Conservation (phyloP, 78 protist genomes). For the Isochrysis galbana region DNA sequence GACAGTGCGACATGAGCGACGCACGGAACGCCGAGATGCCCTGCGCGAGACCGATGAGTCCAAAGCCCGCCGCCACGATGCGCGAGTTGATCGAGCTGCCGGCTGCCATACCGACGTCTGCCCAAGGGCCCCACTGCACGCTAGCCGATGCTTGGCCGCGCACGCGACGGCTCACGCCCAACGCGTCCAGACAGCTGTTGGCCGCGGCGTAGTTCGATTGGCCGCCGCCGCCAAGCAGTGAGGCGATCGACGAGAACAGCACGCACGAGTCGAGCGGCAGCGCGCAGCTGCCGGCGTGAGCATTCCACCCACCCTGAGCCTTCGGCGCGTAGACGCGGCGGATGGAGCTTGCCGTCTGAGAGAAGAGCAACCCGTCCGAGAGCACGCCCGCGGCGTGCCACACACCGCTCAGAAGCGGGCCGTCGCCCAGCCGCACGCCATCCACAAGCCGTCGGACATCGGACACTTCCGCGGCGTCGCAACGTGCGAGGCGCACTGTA, state of each 20-base stretch:
- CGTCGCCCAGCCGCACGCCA: not conserved
- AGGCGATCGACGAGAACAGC: slow-evolving; percentile 45
- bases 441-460: not conserved
- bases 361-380: not conserved
- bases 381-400: slow-evolving; percentile 51
- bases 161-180: slow-evolving; percentile 31
- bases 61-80: no score
- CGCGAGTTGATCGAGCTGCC: no score
- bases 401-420: slow-evolving; percentile 34
- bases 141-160: slow-evolving; percentile 43
- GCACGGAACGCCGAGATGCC: not conserved
- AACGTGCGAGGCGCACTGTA: not conserved
- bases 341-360: not conserved
- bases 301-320: not conserved
- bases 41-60: not conserved
- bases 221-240: slow-evolving; percentile 60
- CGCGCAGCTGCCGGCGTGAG: not conserved
- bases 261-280: not conserved
- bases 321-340: not conserved
- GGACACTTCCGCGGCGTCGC: not conserved
- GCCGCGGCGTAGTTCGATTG: slow-evolving; percentile 70
- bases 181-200: slow-evolving; percentile 74
- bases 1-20: not conserved
- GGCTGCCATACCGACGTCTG: slow-evolving; percentile 27
- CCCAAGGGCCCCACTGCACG: slow-evolving; percentile 59